These are phyloP conservation scores for Coemansia asiatica DNA, from an alignment of 192 early-diverging fungal species.

Conservation along the genomic window DNA sequence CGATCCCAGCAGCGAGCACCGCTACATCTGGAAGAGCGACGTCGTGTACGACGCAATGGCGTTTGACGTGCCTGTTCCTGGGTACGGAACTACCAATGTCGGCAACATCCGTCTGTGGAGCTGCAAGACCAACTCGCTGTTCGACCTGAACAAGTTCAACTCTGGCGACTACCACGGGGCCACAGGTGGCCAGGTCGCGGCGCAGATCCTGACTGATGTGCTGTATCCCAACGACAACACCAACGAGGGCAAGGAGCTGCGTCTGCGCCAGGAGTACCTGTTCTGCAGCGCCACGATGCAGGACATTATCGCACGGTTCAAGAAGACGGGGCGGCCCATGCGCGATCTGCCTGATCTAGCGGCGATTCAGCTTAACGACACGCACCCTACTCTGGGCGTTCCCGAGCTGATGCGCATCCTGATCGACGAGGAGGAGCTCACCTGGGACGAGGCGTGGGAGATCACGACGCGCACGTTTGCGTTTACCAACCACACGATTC, in stretches of 20 bases:
- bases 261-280: constrained; percentile 98
- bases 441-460: constrained; percentile 96
- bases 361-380: constrained; percentile 97
- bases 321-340: constrained; percentile 81
- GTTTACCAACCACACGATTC: constrained; percentile 98
- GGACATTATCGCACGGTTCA: constrained; percentile 92
- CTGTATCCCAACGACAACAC: constrained; percentile 99
- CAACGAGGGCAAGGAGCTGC: constrained; percentile 92
- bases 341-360: constrained; percentile 88
- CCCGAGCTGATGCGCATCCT: constrained; percentile 91
- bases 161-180: constrained; percentile 90
- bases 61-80: constrained; percentile 96
- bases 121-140: constrained; percentile 85
- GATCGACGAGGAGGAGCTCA: constrained; percentile 86
- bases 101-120: constrained; percentile 98
- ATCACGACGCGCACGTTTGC: constrained; percentile 88
- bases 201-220: constrained; percentile 93
- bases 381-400: constrained; percentile 93
- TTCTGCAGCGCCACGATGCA: constrained; percentile 89
- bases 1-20: constrained; percentile 66
- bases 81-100: constrained; percentile 89
- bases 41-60: constrained; percentile 89
- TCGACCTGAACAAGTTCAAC: constrained; percentile 86
- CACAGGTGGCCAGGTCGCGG: constrained; percentile 86
- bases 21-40: constrained; percentile 82